These are phyloP conservation scores for Avena atlantica DNA, from an alignment of 176 grass and related monocot species.

Conservation along the genomic window DNA sequence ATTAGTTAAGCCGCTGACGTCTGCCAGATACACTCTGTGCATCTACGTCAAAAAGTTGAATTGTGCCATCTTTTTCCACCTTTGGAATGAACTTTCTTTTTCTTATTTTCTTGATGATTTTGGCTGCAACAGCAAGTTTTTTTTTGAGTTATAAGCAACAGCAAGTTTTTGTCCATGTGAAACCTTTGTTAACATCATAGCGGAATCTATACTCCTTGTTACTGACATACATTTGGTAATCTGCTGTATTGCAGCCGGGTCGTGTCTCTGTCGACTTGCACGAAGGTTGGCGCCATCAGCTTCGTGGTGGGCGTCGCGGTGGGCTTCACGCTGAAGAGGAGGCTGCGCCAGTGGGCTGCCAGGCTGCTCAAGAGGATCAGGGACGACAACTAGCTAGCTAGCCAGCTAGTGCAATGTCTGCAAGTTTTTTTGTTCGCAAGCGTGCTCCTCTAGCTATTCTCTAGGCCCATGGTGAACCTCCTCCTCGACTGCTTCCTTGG, in stretches of 20 bases:
- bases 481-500: no score
- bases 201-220: background rate
- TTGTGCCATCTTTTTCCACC: background rate
- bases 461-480: no score
- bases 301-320: conserved; percentile 70
- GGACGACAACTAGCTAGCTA: conserved; percentile 40
- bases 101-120: background rate
- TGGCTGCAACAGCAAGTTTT: no score
- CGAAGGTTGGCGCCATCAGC: conserved; percentile 65
- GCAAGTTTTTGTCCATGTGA: no score
- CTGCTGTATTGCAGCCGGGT: conserved; percentile 51
- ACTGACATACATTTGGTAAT: background rate
- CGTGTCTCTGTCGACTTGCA: conserved; percentile 67
- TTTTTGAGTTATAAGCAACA: no score
- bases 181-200: background rate
- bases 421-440: background rate
- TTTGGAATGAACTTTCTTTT: background rate
- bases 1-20: background rate
- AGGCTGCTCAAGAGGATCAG: conserved; percentile 72
- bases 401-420: background rate
- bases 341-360: conserved; percentile 61
- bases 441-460: no score
- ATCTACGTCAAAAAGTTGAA: background rate
- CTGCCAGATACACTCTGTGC: no score
- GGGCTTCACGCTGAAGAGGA: conserved; percentile 50